These are phyloP conservation scores for Backusella tarrabulga DNA, from an alignment of 192 early-diverging fungal species.

Conservation along the genomic window DNA sequence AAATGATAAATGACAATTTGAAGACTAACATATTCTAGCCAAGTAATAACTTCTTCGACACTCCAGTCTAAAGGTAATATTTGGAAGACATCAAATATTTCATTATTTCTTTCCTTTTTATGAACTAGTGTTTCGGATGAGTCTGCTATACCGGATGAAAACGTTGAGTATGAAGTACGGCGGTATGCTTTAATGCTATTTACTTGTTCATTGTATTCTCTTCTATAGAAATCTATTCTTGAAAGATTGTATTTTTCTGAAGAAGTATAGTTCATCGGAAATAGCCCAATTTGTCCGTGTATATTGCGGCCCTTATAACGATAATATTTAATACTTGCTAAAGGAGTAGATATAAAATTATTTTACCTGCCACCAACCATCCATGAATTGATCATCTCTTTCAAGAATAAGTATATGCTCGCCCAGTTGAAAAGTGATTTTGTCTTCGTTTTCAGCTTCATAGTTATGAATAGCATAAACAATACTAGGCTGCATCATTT, in stretches of 20 bases:
- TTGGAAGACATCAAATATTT: neutral
- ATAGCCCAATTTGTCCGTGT: constrained; percentile 63
- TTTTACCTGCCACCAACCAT: constrained; percentile 80
- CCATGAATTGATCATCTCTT: constrained; percentile 64
- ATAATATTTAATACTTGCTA: neutral
- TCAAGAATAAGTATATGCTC: constrained; percentile 72
- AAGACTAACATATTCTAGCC: neutral
- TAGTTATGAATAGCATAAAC: constrained; percentile 59
- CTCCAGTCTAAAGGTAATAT: neutral
- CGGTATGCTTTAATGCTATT: neutral
- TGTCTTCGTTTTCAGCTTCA: constrained; percentile 64
- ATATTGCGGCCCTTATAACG: constrained; percentile 56
- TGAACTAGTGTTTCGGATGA: neutral
- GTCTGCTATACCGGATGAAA: neutral
- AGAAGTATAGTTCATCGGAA: constrained; percentile 66
- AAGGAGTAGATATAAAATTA: neutral
- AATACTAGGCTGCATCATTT: constrained; percentile 21
- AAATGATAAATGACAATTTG: neutral
- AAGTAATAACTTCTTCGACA: neutral
- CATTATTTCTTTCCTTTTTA: neutral
- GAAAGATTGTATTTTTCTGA: neutral
- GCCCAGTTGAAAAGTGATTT: constrained; percentile 60
- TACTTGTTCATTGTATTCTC: neutral
- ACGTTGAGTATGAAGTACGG: neutral
- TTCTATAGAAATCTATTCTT: neutral